Percentiles rank a stretch among this genome's conserved stretches.
Evolutionary conservation across 2,329 filamentous ascomycete species (phyloP).

Genomic region (Capronia epimyces): DNA sequence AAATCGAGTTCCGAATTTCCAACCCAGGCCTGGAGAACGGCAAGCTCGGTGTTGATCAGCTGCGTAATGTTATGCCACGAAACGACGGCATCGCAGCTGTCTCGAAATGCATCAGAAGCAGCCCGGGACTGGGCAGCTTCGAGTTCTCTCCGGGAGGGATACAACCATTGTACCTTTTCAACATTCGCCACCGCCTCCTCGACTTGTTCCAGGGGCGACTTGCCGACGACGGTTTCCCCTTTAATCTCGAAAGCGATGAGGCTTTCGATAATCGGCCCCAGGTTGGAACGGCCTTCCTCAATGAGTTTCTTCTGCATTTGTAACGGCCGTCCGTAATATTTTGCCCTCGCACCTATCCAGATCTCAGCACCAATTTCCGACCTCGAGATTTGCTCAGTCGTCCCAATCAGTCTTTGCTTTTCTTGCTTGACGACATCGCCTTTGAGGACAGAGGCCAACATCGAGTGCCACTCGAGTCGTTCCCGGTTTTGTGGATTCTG

Average conservation of each 20-base stretch:
- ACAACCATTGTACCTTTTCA: slow-evolving; percentile 78
- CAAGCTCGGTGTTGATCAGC: slow-evolving; percentile 90
- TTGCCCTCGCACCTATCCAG: slow-evolving; percentile 83
- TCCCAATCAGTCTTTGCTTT: slow-evolving; percentile 88
- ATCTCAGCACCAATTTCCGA: slow-evolving; percentile 65
- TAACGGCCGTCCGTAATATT: slow-evolving; percentile 74
- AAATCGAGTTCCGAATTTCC: slow-evolving; percentile 95
- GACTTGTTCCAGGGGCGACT: slow-evolving; percentile 81
- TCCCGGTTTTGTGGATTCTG: slow-evolving; percentile 83
- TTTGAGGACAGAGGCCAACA: slow-evolving; percentile 91
- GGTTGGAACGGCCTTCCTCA: slow-evolving; percentile 69
- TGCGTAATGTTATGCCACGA: slow-evolving; percentile 97
- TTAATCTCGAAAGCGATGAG: slow-evolving; percentile 93
- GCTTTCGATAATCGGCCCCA: slow-evolving; percentile 73
- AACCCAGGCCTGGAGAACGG: slow-evolving; percentile 90
- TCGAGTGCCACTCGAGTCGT: slow-evolving; percentile 93
- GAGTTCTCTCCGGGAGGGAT: slow-evolving; percentile 72
- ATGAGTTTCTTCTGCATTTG: slow-evolving; percentile 81
- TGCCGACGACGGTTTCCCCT: slow-evolving; percentile 84
- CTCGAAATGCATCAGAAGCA: slow-evolving; percentile 68
- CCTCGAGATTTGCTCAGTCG: slow-evolving; percentile 66
- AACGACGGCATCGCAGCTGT: slow-evolving; percentile 81
- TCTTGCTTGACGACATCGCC: slow-evolving; percentile 97
- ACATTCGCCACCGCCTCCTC: slow-evolving; percentile 85
- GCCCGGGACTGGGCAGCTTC: slow-evolving; percentile 69